Conservation (phyloP, 805 yeast species). For the Yarrowia porcina region DNA sequence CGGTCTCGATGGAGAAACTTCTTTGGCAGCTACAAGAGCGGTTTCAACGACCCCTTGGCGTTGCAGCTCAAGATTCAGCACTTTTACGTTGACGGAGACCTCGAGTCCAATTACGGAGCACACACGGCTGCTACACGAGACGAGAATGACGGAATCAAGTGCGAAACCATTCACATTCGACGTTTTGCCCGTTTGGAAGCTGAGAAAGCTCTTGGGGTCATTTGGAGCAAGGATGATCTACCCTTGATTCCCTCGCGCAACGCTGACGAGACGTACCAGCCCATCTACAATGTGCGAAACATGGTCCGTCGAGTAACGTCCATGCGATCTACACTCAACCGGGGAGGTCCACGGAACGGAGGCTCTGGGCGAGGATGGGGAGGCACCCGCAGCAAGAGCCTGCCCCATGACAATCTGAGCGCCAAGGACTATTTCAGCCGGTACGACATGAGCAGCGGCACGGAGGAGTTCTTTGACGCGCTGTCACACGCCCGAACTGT, state of each 20-base stretch:
- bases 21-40: constrained; percentile 9
- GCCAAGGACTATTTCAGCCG: constrained; percentile 3
- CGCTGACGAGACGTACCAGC: constrained; percentile 14
- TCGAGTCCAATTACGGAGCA: constrained; percentile 9
- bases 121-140: constrained; percentile 11
- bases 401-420: neutral
- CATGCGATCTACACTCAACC: neutral
- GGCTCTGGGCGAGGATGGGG: neutral
- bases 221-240: constrained; percentile 1
- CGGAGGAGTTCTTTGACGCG: constrained; percentile 11
- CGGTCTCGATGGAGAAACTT: constrained; percentile 5
- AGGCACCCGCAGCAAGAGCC: neutral
- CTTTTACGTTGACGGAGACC: constrained; percentile 7
- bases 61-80: constrained; percentile 7
- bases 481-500: constrained; percentile 7
- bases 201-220: constrained; percentile 3
- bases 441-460: constrained; percentile 4
- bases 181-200: constrained; percentile 17
- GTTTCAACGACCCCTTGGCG: neutral
- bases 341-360: neutral
- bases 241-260: constrained; percentile 1
- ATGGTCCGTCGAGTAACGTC: constrained; percentile 1
- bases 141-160: constrained; percentile 10
- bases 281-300: constrained; percentile 9
- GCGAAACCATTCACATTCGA: constrained; percentile 13